Evolutionary conservation across 1,139 yeast genomes (phyloP), one percentile per base, ranked within the genome.

Genomic region (Torulaspora globosa): DNA sequence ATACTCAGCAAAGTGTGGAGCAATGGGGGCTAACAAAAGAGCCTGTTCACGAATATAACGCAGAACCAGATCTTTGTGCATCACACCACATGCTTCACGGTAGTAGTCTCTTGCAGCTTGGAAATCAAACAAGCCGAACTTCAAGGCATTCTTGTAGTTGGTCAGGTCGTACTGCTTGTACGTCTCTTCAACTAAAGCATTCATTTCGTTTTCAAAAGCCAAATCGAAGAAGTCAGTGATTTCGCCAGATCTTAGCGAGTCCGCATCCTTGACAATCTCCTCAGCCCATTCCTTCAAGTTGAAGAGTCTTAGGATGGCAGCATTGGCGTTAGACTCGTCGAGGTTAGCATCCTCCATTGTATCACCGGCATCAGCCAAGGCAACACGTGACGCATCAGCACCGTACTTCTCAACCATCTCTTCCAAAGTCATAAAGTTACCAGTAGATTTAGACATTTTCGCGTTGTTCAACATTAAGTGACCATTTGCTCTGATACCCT

Each of bases 281-380:
- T 88, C 97, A 66, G 87, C 79, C 99, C 99, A 92, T 69, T 90
- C 97, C 69, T 88, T 90, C 67, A 92, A 75, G 46, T 89, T 92
- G 67, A 80, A 85, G 63, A 94, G 78, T 73, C 98, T 86, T 68
- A 92, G 78, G 66, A 94, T 90, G 35, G 97, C 97, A 39, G 98
- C 97, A 63, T 94, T 94, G 46, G 98, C 99, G 60, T 84, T 90
- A 53, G 89, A 75, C 71, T 94, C 98, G 64, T 92, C 98, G 63
- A 94, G 87, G 73, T 94, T 94, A 49, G 99, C 98, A 70, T 94
- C 99, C 71, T 92, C 98, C 55, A 89, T 80, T 40, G 94, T 74
- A 66, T 94, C 99, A 74, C 99, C 99, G 47, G 97, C 97, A 73
- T 94, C 97, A 32, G 98, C 99, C 59, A 94, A 74, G 8, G 98